Percentiles rank a stretch among this genome's conserved stretches.
Evolutionary conservation across 306 rosid genomes (phyloP).

Genomic region (Vigna mungo): DNA sequence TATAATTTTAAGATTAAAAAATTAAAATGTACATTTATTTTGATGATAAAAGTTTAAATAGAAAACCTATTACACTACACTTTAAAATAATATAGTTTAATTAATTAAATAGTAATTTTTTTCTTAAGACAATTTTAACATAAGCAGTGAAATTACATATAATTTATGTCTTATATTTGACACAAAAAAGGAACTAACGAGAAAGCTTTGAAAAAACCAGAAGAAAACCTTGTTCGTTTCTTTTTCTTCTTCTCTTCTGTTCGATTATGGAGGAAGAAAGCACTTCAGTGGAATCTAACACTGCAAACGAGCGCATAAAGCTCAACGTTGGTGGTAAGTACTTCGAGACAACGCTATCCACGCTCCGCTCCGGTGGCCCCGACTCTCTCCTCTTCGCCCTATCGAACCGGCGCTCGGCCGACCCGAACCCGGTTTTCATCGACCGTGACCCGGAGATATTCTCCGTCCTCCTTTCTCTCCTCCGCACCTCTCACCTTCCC

Average conservation of each 20-base stretch:
- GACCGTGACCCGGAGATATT: constrained; percentile 94
- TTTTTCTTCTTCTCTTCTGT: not conserved
- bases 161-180: too few species aligned
- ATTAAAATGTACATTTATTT: too few species aligned
- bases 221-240: not conserved
- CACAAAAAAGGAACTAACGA: too few species aligned
- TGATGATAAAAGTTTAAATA: too few species aligned
- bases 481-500: constrained; percentile 77
- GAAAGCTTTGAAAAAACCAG: not conserved
- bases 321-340: constrained; percentile 92
- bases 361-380: constrained; percentile 74
- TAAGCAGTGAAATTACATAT: too few species aligned
- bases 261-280: constrained; percentile 45
- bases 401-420: constrained; percentile 60
- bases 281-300: constrained; percentile 34
- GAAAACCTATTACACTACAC: too few species aligned
- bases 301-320: constrained; percentile 64
- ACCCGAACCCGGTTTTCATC: constrained; percentile 70
- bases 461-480: constrained; percentile 80
- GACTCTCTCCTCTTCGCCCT: constrained; percentile 79
- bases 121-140: too few species aligned
- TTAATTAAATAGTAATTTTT: too few species aligned
- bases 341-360: constrained; percentile 79
- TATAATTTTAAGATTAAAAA: too few species aligned
- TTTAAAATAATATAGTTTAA: too few species aligned